These are phyloP conservation scores for Chaetomium olivaceum DNA, from an alignment of 2,329 filamentous ascomycete species.

Conservation along the genomic window DNA sequence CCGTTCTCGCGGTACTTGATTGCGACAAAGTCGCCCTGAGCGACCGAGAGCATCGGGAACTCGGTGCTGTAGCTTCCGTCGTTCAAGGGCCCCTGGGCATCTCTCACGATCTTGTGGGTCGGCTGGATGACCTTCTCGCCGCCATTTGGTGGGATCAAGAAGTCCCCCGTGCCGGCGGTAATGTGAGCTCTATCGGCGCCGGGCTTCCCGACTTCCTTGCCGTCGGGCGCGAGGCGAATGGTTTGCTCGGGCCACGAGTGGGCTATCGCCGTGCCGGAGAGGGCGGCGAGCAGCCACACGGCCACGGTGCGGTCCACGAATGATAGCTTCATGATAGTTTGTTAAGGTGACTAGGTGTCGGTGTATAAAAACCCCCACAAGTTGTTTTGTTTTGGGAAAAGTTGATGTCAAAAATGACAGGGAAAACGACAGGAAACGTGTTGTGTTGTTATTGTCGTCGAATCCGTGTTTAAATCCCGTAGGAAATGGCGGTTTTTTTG, in stretches of 20 bases:
- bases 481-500: background rate
- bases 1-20: constrained; percentile 74
- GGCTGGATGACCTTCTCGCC: constrained; percentile 48
- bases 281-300: constrained; percentile 36
- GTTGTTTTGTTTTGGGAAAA: background rate
- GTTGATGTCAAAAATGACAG: background rate
- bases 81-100: constrained; percentile 54
- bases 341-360: background rate
- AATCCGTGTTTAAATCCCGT: background rate
- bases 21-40: constrained; percentile 64
- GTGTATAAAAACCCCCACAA: background rate
- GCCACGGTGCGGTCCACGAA: constrained; percentile 14
- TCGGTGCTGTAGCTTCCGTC: constrained; percentile 55
- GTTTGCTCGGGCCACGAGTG: constrained; percentile 86
- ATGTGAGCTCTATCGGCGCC: constrained; percentile 77
- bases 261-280: constrained; percentile 44
- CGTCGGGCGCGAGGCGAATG: constrained; percentile 69
- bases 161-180: constrained; percentile 54
- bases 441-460: background rate
- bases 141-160: constrained; percentile 44
- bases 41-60: constrained; percentile 63
- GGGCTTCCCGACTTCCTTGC: constrained; percentile 66
- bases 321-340: constrained; percentile 11
- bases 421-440: background rate
- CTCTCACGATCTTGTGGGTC: constrained; percentile 63